Base-by-base conservation (phyloP, 2,329 filamentous ascomycete species). In the Aspergillus caelatus region DNA sequence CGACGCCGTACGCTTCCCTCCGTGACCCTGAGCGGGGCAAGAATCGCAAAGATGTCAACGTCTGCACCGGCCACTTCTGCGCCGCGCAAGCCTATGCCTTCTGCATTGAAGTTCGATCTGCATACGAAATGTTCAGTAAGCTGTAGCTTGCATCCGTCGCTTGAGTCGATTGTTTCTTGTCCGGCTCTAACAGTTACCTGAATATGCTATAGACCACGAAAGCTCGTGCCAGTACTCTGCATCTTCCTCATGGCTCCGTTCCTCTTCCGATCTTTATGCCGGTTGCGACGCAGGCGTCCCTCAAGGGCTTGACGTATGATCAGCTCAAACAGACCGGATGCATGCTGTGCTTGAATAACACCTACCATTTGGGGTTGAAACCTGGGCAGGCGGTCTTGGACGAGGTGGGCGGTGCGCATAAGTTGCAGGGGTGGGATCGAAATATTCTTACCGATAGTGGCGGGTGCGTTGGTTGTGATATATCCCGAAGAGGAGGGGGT, bases 191-290 rank as follows among this genome's bases (percentile, higher is more conserved):
- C 30, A 55, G 30, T 19, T 48, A 9, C 23, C 12, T 23, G 32
- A 36, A 32, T n/a, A 55, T 58, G 3, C 10, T 26, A 62, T 61
- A 98, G 94, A 96, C 93, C 56, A 98, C 94, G 12, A 93, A 94
- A 84, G 95, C 95, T 30, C 91, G 95, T 70, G 95, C 95, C 57
- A 95, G 95, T 59, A 89, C 88, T 63, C 85, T 99, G 60, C 91
- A 89, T 55, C 88, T 99, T 30, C 94, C 95, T 57, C 96, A 99
- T 87, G 95, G 95, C 62, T 85, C 90, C 1, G 94, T 99, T 30
- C 88, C 91, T 71, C 86, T 98, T 34, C 95, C 96, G 9, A 89
- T 98, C 63, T 99, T 99, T 79, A 99, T 99, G 95, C 95, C 95
- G 19, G 95, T 99, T 50, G 95, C 95, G 34, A 99, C 95, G 0